Conservation (phyloP, 495 filamentous ascomycete genomes). For the Aspergillus bridgeri region DNA sequence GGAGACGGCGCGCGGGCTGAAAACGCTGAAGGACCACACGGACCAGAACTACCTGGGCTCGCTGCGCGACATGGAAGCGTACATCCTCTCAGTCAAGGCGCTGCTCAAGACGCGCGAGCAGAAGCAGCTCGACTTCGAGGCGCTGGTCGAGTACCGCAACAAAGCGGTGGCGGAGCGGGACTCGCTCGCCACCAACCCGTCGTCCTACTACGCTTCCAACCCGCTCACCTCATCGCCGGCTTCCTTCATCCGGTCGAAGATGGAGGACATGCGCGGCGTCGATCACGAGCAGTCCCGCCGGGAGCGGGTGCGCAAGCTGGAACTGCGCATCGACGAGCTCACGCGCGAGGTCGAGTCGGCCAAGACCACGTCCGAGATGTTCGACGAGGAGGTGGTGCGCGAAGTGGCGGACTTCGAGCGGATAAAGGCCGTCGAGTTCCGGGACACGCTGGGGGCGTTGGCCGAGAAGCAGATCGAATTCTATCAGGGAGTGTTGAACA, state of each 20-base stretch:
- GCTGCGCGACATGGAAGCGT: slow-evolving; percentile 89
- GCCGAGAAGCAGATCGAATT: slow-evolving; percentile 86
- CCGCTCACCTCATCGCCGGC: slow-evolving; percentile 64
- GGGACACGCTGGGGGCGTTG: slow-evolving; percentile 74
- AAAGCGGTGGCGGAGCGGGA: slow-evolving; percentile 88
- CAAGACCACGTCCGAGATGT: slow-evolving; percentile 75
- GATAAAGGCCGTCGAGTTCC: slow-evolving; percentile 92
- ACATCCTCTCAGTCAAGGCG: slow-evolving; percentile 75
- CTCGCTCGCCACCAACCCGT: slow-evolving; percentile 61
- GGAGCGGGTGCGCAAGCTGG: slow-evolving; percentile 82
- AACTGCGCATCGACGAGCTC: slow-evolving; percentile 85
- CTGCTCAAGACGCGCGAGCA: slow-evolving; percentile 92
- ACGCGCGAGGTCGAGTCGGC: slow-evolving; percentile 85
- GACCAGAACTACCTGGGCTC: slow-evolving; percentile 93
- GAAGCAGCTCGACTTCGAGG: slow-evolving; percentile 97
- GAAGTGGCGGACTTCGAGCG: slow-evolving; percentile 93
- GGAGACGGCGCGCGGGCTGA: slow-evolving; percentile 71
- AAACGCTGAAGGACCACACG: slow-evolving; percentile 79
- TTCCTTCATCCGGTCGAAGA: slow-evolving; percentile 89
- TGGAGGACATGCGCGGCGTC: slow-evolving; percentile 94
- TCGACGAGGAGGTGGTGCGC: slow-evolving; percentile 89
- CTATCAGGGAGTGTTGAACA: slow-evolving; percentile 72
- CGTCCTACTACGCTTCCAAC: slow-evolving; percentile 56
- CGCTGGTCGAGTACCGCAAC: slow-evolving; percentile 89
- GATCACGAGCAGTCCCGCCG: slow-evolving; percentile 90